phyloP scores from a whole-genome alignment of 2,329 filamentous ascomycete genomes.

The Cladorrhinum sp. region DNA sequence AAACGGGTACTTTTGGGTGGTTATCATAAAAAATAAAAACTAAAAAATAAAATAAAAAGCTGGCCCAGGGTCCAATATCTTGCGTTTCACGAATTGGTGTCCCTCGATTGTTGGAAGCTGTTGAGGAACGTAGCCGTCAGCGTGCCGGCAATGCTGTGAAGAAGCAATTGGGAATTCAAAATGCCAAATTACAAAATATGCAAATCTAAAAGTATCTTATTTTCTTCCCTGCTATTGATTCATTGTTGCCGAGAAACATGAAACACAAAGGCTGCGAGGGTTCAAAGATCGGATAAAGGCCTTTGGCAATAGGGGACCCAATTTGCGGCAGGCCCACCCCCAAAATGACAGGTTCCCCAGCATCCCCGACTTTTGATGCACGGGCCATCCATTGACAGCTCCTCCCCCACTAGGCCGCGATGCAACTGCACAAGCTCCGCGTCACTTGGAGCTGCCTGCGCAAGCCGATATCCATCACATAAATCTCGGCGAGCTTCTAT shows the following conservation, averaged over 20 bases:
- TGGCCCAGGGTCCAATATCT: too few species aligned
- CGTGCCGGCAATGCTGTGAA: not conserved
- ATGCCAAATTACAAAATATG: not conserved
- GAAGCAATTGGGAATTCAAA: not conserved
- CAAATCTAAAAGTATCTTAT: not conserved
- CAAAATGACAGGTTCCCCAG: not conserved
- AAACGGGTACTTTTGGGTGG: not conserved
- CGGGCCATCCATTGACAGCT: constrained; percentile 13
- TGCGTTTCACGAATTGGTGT: too few species aligned
- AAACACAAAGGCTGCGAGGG: constrained; percentile 1
- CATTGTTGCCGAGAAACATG: not conserved
- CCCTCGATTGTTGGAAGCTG: too few species aligned
- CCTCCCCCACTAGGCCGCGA: constrained; percentile 12
- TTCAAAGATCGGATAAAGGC: not conserved
- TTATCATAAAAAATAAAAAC: not conserved
- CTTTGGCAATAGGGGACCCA: not conserved
- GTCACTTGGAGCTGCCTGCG: constrained; percentile 28
- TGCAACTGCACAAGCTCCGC: constrained; percentile 22
- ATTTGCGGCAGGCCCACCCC: not conserved
- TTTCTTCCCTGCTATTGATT: not conserved
- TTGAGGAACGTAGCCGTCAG: too few species aligned
- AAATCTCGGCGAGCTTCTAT: not conserved
- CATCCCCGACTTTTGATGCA: constrained; percentile 11
- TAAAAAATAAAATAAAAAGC: too few species aligned
- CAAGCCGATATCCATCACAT: not conserved